Evolutionary conservation across 2,329 filamentous ascomycete species (phyloP), one percentile per base, ranked within the genome.

Genomic region (Fusarium longipes): DNA sequence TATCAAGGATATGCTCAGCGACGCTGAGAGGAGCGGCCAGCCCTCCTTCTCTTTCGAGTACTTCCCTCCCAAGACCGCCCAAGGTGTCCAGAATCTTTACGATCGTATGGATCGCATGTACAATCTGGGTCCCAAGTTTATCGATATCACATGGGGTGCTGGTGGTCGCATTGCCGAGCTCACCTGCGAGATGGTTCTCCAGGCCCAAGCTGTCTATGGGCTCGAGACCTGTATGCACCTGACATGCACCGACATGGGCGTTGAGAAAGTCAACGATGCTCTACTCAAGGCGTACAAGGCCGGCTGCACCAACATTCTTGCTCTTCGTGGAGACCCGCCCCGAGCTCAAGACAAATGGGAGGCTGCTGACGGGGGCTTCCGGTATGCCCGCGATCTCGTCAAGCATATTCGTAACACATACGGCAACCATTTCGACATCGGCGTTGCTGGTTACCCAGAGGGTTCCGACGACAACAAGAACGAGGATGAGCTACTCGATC

Each of bases 101-200:
- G 96, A 99, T 74, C 93, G 96, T 73, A 98, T 99, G 92, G 96
- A 99, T 81, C 93, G 94, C 81, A 99, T 99, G 96, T 93, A 97
- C 80, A 88, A 91, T 75, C 88, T 96, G 67, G 96, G 93, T 3
- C 96, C 95, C 67, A 91, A 94, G 75, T 99, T 99, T 83, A 93
- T 99, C 78, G 96, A 99, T 80, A 91, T 99, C 75, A 99, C 96
- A 66, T 99, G 96, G 96, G 96, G 96, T 67, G 96, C 96, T 51
- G 96, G 96, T 71, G 96, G 96, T 45, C 90, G 92, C 70, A 88
- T 96, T 72, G 96, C 95, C 55, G 91, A 97, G 76, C 82, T 99
- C 74, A 99, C 96, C 39, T 94, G 92, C 80, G 96, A 99, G 78
- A 99, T 99, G 94, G 95, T 99, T 70, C 90, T 92, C 70, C 93